A percentile compares a stretch with the other conserved stretches of the same genome.
These are phyloP conservation scores for Botrytis tulipae DNA, from an alignment of 2,329 filamentous ascomycete genomes.

Conservation along the genomic window DNA sequence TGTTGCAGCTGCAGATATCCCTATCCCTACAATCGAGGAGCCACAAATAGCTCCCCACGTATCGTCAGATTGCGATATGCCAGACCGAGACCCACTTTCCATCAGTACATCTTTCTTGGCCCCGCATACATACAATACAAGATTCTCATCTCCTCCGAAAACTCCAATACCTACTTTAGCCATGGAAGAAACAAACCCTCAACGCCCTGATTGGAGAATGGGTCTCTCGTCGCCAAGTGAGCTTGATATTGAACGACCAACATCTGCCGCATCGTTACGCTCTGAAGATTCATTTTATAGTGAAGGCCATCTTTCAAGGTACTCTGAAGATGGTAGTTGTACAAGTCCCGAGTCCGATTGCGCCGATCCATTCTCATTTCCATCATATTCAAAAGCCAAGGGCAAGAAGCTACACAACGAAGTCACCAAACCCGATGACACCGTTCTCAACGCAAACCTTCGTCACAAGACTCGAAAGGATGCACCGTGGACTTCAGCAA, in stretches of 20 bases:
- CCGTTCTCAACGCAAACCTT: conserved; percentile 31
- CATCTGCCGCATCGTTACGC: conserved; percentile 33
- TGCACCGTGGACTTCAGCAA: conserved; percentile 62
- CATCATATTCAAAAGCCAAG: conserved; percentile 32
- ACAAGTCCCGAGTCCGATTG: conserved; percentile 50
- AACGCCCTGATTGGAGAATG: conserved; percentile 38
- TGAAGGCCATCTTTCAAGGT: conserved; percentile 55
- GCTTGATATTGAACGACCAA: conserved; percentile 32
- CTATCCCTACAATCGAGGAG: conserved; percentile 63
- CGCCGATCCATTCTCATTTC: conserved; percentile 39
- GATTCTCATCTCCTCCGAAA: conserved; percentile 51
- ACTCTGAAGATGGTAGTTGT: conserved; percentile 56
- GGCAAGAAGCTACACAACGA: conserved; percentile 22
- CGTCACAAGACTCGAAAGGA: conserved; percentile 39
- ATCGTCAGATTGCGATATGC: conserved; percentile 33
- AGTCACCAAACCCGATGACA: conserved; percentile 5
- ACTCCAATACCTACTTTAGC: conserved; percentile 50
- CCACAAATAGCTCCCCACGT: conserved; percentile 41
- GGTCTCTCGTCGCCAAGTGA: conserved; percentile 25
- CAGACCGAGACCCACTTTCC: conserved; percentile 26
- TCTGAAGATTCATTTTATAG: conserved; percentile 56
- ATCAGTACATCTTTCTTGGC: conserved; percentile 29
- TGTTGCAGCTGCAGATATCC: conserved; percentile 62
- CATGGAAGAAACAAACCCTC: conserved; percentile 23
- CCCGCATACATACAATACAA: conserved; percentile 26